Evolutionary conservation across 805 yeast genomes (phyloP).

Genomic region (Millerozyma miso): DNA sequence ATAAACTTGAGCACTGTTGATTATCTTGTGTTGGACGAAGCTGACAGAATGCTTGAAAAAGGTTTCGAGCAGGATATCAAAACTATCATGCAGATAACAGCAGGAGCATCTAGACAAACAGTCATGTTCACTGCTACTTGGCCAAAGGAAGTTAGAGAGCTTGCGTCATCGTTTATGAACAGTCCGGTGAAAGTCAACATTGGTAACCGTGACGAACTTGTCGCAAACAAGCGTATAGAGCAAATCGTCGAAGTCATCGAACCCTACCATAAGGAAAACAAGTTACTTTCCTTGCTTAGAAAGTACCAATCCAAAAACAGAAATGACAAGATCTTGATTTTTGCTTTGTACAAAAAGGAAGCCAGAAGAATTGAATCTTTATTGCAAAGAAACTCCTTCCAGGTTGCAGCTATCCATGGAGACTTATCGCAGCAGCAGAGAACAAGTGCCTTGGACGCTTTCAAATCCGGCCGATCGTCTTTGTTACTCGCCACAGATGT

Average conservation of each 20-base stretch:
- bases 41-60: slow-evolving; percentile 97
- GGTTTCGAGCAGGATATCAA: slow-evolving; percentile 98
- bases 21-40: slow-evolving; percentile 91
- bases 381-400: slow-evolving; percentile 66
- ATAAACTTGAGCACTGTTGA: slow-evolving; percentile 63
- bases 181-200: slow-evolving; percentile 85
- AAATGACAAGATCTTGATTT: slow-evolving; percentile 81
- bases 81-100: slow-evolving; percentile 63
- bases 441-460: slow-evolving; percentile 77
- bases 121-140: slow-evolving; percentile 99
- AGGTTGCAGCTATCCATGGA: slow-evolving; percentile 93
- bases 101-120: slow-evolving; percentile 64
- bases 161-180: slow-evolving; percentile 82
- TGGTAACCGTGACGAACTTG: slow-evolving; percentile 90
- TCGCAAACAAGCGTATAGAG: slow-evolving; percentile 90
- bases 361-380: slow-evolving; percentile 85
- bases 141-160: slow-evolving; percentile 97
- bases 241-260: slow-evolving; percentile 88
- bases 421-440: slow-evolving; percentile 91
- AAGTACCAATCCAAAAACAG: slow-evolving; percentile 68
- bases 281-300: slow-evolving; percentile 64
- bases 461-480: slow-evolving; percentile 74
- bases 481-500: slow-evolving; percentile 94
- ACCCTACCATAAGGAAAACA: slow-evolving; percentile 75
- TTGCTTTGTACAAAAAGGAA: slow-evolving; percentile 95